Percentiles rank a stretch among this genome's conserved stretches.
Evolutionary conservation across 495 filamentous ascomycete species (phyloP).

Genomic region (Chaetomidium leptoderma): DNA sequence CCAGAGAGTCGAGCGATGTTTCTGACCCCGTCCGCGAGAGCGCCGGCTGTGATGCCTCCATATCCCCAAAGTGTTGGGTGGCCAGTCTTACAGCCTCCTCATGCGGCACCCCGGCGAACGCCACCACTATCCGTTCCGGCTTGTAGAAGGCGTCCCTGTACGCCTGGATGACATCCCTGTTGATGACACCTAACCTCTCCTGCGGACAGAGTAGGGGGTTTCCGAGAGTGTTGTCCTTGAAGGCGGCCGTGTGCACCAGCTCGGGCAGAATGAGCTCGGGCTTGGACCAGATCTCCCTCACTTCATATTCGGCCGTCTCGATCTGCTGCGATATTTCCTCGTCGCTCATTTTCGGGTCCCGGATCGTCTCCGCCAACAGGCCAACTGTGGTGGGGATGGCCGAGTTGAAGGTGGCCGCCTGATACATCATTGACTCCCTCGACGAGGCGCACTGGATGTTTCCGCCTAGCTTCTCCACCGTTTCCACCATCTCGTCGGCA

Average conservation of each 20-base stretch:
- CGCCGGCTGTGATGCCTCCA: conserved; percentile 55
- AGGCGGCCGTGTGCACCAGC: conserved; percentile 89
- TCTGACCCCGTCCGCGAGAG: conserved; percentile 56
- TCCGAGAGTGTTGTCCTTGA: conserved; percentile 89
- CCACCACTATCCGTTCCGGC: conserved; percentile 87
- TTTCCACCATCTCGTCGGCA: conserved; percentile 81
- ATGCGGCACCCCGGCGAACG: conserved; percentile 90
- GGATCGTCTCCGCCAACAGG: conserved; percentile 89
- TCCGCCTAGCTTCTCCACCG: conserved; percentile 79
- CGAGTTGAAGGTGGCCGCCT: conserved; percentile 95
- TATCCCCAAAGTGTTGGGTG: conserved; percentile 85
- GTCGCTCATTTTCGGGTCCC: conserved; percentile 82
- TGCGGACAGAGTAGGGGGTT: conserved; percentile 89
- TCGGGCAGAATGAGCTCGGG: conserved; percentile 95
- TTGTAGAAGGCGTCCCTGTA: conserved; percentile 82
- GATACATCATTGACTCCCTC: conserved; percentile 96
- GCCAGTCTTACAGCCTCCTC: conserved; percentile 72
- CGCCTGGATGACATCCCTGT: conserved; percentile 65
- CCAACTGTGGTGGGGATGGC: conserved; percentile 78
- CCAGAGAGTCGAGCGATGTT: conserved; percentile 40
- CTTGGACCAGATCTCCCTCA: conserved; percentile 95
- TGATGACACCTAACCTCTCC: conserved; percentile 73
- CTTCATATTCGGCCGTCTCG: conserved; percentile 89
- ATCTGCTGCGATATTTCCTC: conserved; percentile 84
- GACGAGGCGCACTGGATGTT: conserved; percentile 96